Evolutionary conservation across 2,329 filamentous ascomycete species (phyloP).

Genomic region (Conoideocrella luteorostrata): DNA sequence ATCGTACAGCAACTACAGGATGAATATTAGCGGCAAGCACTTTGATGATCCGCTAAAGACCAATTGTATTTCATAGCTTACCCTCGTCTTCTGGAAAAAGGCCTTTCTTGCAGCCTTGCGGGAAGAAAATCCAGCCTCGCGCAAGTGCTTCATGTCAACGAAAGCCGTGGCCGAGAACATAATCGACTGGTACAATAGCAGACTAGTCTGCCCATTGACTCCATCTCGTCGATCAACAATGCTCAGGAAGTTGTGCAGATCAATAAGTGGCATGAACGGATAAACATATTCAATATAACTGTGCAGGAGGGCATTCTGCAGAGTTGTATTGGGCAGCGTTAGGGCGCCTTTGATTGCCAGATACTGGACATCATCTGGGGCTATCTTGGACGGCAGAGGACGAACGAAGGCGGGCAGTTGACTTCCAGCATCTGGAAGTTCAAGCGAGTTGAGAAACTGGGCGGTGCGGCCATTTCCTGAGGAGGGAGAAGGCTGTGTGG

Average conservation of each 20-base stretch:
- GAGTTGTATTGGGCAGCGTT: constrained; percentile 59
- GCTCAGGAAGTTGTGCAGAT: constrained; percentile 53
- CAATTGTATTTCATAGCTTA: constrained; percentile 45
- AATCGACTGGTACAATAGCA: constrained; percentile 86
- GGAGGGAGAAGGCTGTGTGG: constrained; percentile 8
- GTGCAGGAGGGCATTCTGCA: constrained; percentile 76
- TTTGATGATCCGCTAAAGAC: too few species aligned
- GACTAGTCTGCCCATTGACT: constrained; percentile 64
- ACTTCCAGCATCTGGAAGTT: constrained; percentile 37
- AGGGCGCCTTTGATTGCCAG: constrained; percentile 79
- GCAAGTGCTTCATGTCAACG: constrained; percentile 71
- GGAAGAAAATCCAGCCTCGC: constrained; percentile 68
- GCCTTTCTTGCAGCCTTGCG: constrained; percentile 78
- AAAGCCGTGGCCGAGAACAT: constrained; percentile 93
- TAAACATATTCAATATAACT: constrained; percentile 86
- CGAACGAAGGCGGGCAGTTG: constrained; percentile 66
- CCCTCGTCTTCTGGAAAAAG: constrained; percentile 83
- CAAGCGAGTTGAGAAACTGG: constrained; percentile 40
- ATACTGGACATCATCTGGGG: constrained; percentile 76
- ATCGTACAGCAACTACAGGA: constrained; percentile 70
- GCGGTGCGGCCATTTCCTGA: constrained; percentile 33
- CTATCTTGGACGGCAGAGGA: constrained; percentile 69
- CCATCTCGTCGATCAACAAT: constrained; percentile 63
- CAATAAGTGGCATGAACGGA: constrained; percentile 87
- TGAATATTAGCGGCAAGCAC: not conserved